A percentile compares a stretch with the other conserved stretches of the same genome.
phyloP scores from a whole-genome alignment of 2,329 filamentous ascomycete species.

The Calycina herbarum region DNA sequence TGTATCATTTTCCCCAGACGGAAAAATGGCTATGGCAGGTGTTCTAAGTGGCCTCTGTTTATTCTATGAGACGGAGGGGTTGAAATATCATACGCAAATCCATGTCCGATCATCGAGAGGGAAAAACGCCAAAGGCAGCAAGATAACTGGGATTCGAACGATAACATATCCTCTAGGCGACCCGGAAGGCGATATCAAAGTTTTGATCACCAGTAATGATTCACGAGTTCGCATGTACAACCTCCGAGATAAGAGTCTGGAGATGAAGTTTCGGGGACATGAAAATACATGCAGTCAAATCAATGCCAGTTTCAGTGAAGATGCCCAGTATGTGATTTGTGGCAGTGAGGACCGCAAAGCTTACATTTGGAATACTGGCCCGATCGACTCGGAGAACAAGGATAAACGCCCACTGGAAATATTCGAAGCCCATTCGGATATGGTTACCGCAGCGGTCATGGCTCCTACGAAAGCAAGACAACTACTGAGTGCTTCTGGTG shows the following conservation, averaged over 20 bases:
- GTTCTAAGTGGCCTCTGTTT: constrained; percentile 81
- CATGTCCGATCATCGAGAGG: constrained; percentile 91
- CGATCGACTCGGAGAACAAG: constrained; percentile 53
- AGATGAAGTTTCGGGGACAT: constrained; percentile 88
- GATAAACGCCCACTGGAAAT: constrained; percentile 84
- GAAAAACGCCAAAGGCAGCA: constrained; percentile 93
- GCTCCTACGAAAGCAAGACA: constrained; percentile 78
- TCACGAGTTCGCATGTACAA: constrained; percentile 90
- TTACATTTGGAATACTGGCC: constrained; percentile 81
- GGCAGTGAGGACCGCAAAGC: constrained; percentile 89
- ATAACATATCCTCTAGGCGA: constrained; percentile 58
- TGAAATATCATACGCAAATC: constrained; percentile 81
- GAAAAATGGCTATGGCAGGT: constrained; percentile 84
- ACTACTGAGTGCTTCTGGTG: constrained; percentile 72
- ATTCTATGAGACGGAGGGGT: constrained; percentile 89
- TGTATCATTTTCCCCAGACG: constrained; percentile 90
- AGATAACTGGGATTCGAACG: constrained; percentile 92
- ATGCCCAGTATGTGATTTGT: constrained; percentile 82
- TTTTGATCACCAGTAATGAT: constrained; percentile 93
- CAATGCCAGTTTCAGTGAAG: constrained; percentile 82
- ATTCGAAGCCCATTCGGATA: constrained; percentile 86
- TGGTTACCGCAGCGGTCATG: constrained; percentile 86
- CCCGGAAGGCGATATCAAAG: constrained; percentile 65
- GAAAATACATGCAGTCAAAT: constrained; percentile 91
- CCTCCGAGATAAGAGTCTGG: constrained; percentile 77